Conservation (phyloP, 1,284 basidiomycete species). For the Boletus mariae region DNA sequence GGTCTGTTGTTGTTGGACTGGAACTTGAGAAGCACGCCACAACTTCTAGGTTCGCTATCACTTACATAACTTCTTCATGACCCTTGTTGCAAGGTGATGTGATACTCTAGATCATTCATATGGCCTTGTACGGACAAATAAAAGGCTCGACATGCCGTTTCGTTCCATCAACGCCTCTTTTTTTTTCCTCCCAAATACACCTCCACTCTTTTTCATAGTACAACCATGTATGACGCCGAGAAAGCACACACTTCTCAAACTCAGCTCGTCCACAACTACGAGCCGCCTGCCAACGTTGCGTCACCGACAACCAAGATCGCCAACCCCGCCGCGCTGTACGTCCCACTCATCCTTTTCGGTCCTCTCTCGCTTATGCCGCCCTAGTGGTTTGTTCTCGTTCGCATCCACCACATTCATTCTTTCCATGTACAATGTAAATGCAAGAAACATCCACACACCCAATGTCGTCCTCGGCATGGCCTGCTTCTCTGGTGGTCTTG, state of each 20-base stretch:
- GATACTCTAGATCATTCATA: not conserved
- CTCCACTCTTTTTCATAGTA: not conserved
- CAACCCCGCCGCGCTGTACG: conserved; percentile 52
- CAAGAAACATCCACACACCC: conserved; percentile 49
- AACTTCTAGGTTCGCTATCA: no score
- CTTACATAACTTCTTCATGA: no score
- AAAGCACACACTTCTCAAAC: conserved; percentile 28
- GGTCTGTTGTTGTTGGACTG: no score
- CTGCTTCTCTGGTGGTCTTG: conserved; percentile 77
- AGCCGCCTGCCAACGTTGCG: conserved; percentile 13
- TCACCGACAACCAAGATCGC: conserved; percentile 36
- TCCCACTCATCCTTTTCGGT: not conserved
- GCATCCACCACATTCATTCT: conserved; percentile 72
- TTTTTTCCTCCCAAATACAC: not conserved
- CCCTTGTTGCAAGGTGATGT: no score
- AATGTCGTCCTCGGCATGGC: conserved; percentile 87
- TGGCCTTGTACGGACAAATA: conserved; percentile 12
- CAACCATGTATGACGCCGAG: conserved; percentile 34
- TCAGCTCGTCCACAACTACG: conserved; percentile 13
- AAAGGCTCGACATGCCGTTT: conserved; percentile 15
- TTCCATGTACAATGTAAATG: conserved; percentile 60
- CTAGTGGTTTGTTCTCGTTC: conserved; percentile 65
- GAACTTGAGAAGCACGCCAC: no score
- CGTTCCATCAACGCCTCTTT: not conserved
- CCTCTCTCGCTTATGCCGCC: not conserved